Evolutionary conservation across 2,329 filamentous ascomycete species (phyloP), one percentile per base, ranked within the genome.

Genomic region (Paecilomyces formosus): DNA sequence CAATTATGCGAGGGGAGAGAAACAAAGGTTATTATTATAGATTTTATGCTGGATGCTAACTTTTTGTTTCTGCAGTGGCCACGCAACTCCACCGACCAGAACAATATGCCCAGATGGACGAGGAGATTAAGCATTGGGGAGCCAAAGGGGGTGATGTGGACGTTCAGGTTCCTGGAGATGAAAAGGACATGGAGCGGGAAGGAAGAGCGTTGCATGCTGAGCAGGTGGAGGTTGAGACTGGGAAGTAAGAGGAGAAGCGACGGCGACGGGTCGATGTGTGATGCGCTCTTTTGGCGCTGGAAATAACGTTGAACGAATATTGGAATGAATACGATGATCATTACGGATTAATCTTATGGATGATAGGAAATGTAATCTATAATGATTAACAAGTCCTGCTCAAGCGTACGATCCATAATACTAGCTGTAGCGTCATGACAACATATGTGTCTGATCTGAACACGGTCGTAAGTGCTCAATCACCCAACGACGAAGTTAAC

Each of bases 1-100:
- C 3, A 18, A 2, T 18, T 12, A 52, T 22, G 24, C 22, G 35
- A 39, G 15, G 35, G n/a, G 35, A n/a, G 35, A 45, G 15, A 45
- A 7, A 18, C 15, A 4, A 12, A 12, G 30, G 2, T 6, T 26
- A 31, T 31, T 31, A 9, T 31, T 9, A 31, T 31, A 12, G 9
- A 2, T 31, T 31, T 9, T 21, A 9, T 50, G 50, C 22, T 54
- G 18, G 18, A 21, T 50, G 33, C 15, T 35, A 21, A 31, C 22
- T 11, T 9, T 50, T 6, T 56, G 15, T 51, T 13, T n/a, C 30
- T 31, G 8, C 30, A 65, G 63, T 59, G 22, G 63, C 63, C 9
- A 65, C 62, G 21, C 62, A 65, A 61, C 61, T 64, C 28, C 54
- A 59, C 21, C 55, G 63, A 31, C 63, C 63, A 3, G 62, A 65